phyloP scores from a whole-genome alignment of 805 yeast species.

The Saccharomycopsis oosterbeekiorum region DNA sequence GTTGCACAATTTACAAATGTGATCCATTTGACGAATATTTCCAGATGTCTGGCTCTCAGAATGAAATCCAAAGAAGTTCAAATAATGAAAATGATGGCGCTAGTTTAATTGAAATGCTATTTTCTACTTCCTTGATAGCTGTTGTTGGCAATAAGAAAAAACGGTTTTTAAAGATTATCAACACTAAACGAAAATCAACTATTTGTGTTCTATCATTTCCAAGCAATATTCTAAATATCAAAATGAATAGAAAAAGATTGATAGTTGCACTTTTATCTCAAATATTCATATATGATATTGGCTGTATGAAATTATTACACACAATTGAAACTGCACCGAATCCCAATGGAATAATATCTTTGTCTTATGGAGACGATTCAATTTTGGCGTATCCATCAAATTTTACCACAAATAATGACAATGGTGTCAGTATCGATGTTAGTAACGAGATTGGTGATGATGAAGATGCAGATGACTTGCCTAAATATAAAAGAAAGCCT shows the following conservation, averaged over 20 bases:
- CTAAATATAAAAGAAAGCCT: neutral
- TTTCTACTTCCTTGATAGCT: slow-evolving; percentile 78
- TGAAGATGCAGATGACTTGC: neutral
- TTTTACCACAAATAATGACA: neutral
- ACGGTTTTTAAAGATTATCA: slow-evolving; percentile 53
- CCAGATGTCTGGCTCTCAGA: slow-evolving; percentile 19
- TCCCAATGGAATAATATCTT: slow-evolving; percentile 25
- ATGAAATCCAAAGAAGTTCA: neutral
- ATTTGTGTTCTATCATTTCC: slow-evolving; percentile 90
- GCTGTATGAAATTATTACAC: slow-evolving; percentile 75
- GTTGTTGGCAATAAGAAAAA: slow-evolving; percentile 71
- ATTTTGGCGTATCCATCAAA: slow-evolving; percentile 49
- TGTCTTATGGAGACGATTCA: slow-evolving; percentile 36
- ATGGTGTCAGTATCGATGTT: neutral
- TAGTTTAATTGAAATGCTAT: slow-evolving; percentile 77
- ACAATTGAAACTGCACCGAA: slow-evolving; percentile 52
- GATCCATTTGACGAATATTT: slow-evolving; percentile 77
- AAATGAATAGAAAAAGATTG: slow-evolving; percentile 72
- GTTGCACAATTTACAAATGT: slow-evolving; percentile 74
- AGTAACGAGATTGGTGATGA: neutral
- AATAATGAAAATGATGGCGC: slow-evolving; percentile 37
- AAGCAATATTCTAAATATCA: slow-evolving; percentile 57
- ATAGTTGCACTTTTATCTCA: slow-evolving; percentile 73
- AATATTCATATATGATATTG: slow-evolving; percentile 79
- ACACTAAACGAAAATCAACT: slow-evolving; percentile 56